A percentile compares a stretch with the other conserved stretches of the same genome.
Conservation (phyloP, 768 basidiomycete genomes). For the Kwoniella europaea region DNA sequence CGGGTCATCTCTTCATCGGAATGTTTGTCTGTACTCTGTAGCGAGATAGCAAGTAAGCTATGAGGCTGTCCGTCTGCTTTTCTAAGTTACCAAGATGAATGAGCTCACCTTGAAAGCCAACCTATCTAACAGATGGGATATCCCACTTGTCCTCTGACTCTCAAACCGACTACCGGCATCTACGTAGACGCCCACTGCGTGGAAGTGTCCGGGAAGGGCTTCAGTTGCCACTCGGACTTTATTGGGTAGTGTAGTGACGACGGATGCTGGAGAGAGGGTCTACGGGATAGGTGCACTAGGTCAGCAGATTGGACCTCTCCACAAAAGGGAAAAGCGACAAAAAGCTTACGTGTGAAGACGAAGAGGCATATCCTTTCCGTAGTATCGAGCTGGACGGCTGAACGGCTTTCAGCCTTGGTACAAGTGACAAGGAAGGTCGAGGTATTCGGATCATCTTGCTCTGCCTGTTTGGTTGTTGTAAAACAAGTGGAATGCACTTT, state of each 20-base stretch:
- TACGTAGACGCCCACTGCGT: conserved; percentile 88
- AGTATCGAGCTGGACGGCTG: conserved; percentile 1
- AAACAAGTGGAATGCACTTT: conserved; percentile 19
- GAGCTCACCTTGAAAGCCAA: conserved; percentile 89
- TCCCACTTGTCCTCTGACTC: conserved; percentile 71
- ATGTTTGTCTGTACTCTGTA: conserved; percentile 73
- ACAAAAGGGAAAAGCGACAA: background rate
- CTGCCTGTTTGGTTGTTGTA: background rate
- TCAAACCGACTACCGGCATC: conserved; percentile 95
- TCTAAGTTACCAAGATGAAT: background rate
- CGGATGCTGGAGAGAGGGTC: conserved; percentile 24
- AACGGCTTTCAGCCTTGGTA: background rate
- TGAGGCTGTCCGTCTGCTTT: background rate
- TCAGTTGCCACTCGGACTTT: conserved; percentile 91
- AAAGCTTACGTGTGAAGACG: conserved; percentile 17
- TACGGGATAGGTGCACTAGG: background rate
- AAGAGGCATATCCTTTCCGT: conserved; percentile 19
- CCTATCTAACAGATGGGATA: conserved; percentile 89
- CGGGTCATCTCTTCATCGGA: conserved; percentile 77
- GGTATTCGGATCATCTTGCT: conserved; percentile 28
- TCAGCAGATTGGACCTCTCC: background rate
- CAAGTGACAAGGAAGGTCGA: conserved; percentile 8
- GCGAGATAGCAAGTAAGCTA: background rate
- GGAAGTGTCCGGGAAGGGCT: conserved; percentile 88
- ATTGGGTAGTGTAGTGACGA: conserved; percentile 83